Conservation (phyloP, 116 monocot species). For the Papilionanthe hybrid region DNA sequence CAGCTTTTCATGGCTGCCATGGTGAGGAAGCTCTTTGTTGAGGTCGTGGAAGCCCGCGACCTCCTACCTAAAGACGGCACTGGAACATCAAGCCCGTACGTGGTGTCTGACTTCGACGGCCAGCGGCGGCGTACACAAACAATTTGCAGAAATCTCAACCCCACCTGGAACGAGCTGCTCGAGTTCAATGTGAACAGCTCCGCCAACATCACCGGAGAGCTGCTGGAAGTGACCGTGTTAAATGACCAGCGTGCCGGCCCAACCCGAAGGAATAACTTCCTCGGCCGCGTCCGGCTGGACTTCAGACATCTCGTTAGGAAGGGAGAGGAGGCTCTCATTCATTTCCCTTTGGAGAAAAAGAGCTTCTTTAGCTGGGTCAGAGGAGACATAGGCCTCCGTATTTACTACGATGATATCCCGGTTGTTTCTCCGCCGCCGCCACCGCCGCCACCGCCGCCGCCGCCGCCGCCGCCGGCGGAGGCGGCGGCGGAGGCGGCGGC, state of each 20-base stretch:
- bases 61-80: slow-evolving; percentile 82
- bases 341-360: slow-evolving; percentile 89
- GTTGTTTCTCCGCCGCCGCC: slow-evolving; percentile 10
- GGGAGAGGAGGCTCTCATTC: slow-evolving; percentile 79
- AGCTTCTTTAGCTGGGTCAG: slow-evolving; percentile 72
- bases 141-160: slow-evolving; percentile 60
- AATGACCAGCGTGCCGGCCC: slow-evolving; percentile 55
- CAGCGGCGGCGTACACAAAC: slow-evolving; percentile 68
- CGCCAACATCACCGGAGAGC: slow-evolving; percentile 24
- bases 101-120: slow-evolving; percentile 72
- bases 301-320: slow-evolving; percentile 54
- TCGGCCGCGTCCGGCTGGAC: slow-evolving; percentile 69
- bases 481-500: background rate
- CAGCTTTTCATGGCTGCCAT: slow-evolving; percentile 8
- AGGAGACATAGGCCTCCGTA: slow-evolving; percentile 60
- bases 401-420: slow-evolving; percentile 62
- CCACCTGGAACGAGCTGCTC: slow-evolving; percentile 64
- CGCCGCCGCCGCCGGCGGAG: background rate
- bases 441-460: slow-evolving; percentile 5
- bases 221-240: slow-evolving; percentile 61
- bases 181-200: slow-evolving; percentile 39
- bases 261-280: slow-evolving; percentile 63
- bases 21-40: slow-evolving; percentile 69
- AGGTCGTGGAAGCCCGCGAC: slow-evolving; percentile 75
- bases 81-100: slow-evolving; percentile 83